Conservation (phyloP, 768 basidiomycete genomes). For the Gloeostereum incarnatum region DNA sequence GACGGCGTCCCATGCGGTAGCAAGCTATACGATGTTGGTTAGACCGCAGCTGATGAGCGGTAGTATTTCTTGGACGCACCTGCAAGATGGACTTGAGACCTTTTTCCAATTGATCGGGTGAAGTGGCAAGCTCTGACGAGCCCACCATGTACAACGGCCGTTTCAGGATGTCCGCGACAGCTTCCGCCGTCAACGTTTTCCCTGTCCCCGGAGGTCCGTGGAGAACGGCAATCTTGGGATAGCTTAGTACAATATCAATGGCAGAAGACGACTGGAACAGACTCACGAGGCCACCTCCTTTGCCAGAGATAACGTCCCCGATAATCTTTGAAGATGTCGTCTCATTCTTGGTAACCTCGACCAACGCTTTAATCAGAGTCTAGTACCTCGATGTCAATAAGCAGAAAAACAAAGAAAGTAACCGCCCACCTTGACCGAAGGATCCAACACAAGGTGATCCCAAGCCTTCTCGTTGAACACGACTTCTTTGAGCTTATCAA, state of each 20-base stretch:
- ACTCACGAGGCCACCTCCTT: conserved; percentile 24
- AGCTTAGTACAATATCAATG: too few species aligned
- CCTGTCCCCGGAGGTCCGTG: conserved; percentile 18
- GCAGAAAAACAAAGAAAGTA: conserved; percentile 2
- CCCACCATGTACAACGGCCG: conserved; percentile 15
- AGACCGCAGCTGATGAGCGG: background rate
- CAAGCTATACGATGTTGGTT: conserved; percentile 7
- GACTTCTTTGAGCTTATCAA: conserved; percentile 20
- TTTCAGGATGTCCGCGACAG: conserved; percentile 16
- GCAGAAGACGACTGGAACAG: too few species aligned
- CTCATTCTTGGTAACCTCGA: conserved; percentile 14
- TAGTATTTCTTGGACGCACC: conserved; percentile 2
- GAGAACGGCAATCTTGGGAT: conserved; percentile 13
- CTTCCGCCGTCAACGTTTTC: conserved; percentile 19
- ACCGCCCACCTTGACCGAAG: conserved; percentile 14
- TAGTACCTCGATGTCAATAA: conserved; percentile 11
- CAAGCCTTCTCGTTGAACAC: conserved; percentile 22
- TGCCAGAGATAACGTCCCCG: conserved; percentile 22
- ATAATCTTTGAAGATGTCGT: conserved; percentile 12
- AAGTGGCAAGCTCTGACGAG: conserved; percentile 14
- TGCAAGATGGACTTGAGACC: conserved; percentile 12
- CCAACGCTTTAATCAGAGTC: conserved; percentile 16
- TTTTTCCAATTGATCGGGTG: conserved; percentile 12
- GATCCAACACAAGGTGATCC: conserved; percentile 20
- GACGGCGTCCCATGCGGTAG: conserved; percentile 14